Evolutionary conservation across 306 rosid genomes (phyloP).

Genomic region (Alnus rubra): DNA sequence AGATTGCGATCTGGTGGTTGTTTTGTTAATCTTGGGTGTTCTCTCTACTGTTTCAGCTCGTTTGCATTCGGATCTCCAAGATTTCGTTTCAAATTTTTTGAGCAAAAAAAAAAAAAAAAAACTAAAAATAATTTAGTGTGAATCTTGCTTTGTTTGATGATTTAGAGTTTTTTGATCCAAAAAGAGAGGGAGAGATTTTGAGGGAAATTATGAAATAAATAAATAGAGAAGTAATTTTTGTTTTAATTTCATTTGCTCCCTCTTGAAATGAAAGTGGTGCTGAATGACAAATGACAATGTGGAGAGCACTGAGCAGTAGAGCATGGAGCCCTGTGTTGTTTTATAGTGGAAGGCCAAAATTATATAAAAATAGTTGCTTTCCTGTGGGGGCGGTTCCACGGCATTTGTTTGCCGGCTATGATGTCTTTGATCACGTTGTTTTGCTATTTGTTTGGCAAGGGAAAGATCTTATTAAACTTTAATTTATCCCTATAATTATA

Average conservation of each 20-base stretch:
- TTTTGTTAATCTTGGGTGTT: background rate
- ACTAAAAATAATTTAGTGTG: background rate
- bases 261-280: too few relatives aligned
- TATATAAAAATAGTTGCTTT: too few relatives aligned
- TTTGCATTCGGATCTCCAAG: background rate
- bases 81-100: background rate
- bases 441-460: too few relatives aligned
- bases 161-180: background rate
- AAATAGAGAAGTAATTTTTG: background rate
- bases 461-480: too few relatives aligned
- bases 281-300: background rate
- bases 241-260: background rate
- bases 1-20: background rate
- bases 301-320: too few relatives aligned
- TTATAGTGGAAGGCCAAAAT: too few relatives aligned
- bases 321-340: too few relatives aligned
- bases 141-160: accelerated
- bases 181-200: background rate
- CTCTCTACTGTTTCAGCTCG: background rate
- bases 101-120: background rate
- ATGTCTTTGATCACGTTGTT: background rate
- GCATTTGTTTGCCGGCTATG: background rate
- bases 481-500: too few relatives aligned
- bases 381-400: too few relatives aligned
- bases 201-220: too few relatives aligned